Evolutionary conservation across 371 early-diverging fungal species (phyloP).

Genomic region (Rhizopus arrhizus): DNA sequence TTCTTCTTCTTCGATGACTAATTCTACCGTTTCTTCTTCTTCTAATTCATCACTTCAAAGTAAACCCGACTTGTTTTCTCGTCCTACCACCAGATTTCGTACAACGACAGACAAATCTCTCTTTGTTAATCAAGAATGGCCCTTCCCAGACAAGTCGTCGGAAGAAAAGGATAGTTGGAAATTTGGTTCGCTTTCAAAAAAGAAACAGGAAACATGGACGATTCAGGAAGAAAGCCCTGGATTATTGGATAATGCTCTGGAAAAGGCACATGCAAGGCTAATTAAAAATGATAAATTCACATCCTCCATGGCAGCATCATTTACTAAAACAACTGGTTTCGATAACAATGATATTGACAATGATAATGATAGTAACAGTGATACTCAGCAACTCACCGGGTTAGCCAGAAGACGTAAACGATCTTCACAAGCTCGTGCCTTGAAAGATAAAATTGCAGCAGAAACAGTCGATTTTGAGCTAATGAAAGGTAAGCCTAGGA

Average conservation of each 20-base stretch:
- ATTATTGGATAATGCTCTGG: constrained; percentile 35
- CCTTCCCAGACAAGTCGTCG: constrained; percentile 23
- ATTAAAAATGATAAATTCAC: too few species aligned
- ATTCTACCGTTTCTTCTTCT: constrained; percentile 23
- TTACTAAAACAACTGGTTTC: too few species aligned
- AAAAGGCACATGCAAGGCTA: constrained; percentile 42
- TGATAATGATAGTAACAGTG: constrained; percentile 44
- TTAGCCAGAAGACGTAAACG: constrained; percentile 50
- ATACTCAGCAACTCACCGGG: constrained; percentile 49
- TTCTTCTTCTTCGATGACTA: constrained; percentile 11
- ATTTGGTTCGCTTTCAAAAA: constrained; percentile 33
- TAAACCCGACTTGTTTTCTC: constrained; percentile 21
- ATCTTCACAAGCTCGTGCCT: constrained; percentile 51
- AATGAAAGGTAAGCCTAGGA: constrained; percentile 62
- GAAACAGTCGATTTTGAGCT: constrained; percentile 79
- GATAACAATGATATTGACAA: too few species aligned
- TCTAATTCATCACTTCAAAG: constrained; percentile 18
- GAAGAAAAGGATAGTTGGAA: constrained; percentile 29
- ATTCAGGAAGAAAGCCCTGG: constrained; percentile 22
- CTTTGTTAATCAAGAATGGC: constrained; percentile 31
- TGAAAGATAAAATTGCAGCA: constrained; percentile 81
- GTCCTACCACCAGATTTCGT: constrained; percentile 12
- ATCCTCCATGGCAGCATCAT: too few species aligned
- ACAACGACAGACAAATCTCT: not conserved
- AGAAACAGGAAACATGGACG: constrained; percentile 22